A percentile compares a stretch with the other conserved stretches of the same genome.
Evolutionary conservation across 148 eudicot genomes (phyloP).

Genomic region (Simmondsia chinensis): DNA sequence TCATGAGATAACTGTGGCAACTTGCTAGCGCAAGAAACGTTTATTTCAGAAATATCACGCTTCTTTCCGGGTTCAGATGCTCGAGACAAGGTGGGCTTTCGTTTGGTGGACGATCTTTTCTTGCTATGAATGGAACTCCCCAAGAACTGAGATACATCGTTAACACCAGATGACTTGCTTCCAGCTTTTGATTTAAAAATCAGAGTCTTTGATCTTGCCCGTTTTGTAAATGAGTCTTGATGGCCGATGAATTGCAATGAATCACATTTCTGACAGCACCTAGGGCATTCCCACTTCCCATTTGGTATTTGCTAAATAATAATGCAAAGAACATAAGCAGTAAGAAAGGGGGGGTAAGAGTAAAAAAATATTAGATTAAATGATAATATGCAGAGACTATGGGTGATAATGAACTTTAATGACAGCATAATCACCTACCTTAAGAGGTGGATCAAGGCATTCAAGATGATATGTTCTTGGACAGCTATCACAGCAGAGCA

Average conservation of each 20-base stretch:
- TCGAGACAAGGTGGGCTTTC: constrained; percentile 27
- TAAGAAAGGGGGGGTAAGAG: neutral
- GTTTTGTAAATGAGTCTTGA: constrained; percentile 31
- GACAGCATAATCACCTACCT: constrained; percentile 40
- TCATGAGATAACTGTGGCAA: constrained; percentile 24
- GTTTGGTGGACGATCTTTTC: constrained; percentile 56
- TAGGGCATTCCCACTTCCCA: constrained; percentile 87
- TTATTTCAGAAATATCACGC: constrained; percentile 15
- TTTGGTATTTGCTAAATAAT: constrained; percentile 57
- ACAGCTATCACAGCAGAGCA: constrained; percentile 89
- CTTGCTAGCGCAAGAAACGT: constrained; percentile 21
- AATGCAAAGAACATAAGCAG: neutral
- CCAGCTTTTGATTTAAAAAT: constrained; percentile 32
- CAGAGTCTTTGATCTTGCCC: constrained; percentile 32
- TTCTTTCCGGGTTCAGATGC: constrained; percentile 19
- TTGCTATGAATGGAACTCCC: constrained; percentile 47
- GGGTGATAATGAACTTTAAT: neutral
- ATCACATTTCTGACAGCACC: constrained; percentile 37
- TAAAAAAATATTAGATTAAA: constrained; percentile 1
- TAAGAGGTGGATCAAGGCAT: constrained; percentile 90
- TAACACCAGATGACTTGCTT: constrained; percentile 23
- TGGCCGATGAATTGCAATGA: constrained; percentile 19
- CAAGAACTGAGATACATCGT: constrained; percentile 30
- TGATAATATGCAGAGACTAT: neutral
- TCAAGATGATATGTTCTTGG: constrained; percentile 85